Evolutionary conservation across 108 stramenopile genomes (phyloP).

Genomic region (Nitzschia putrida): DNA sequence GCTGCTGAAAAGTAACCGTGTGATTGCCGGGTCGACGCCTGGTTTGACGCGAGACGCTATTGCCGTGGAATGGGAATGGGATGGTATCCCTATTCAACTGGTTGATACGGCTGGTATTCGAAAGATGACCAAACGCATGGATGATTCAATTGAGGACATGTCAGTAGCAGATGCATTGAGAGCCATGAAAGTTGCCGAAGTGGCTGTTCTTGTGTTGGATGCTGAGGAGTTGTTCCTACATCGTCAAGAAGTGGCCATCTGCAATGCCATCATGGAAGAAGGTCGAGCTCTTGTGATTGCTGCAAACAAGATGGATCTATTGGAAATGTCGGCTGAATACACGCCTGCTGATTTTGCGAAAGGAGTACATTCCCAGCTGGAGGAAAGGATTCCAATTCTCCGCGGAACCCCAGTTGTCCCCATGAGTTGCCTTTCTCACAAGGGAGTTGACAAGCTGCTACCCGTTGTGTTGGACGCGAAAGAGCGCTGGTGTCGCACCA

Average conservation of each 20-base stretch:
- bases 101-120: conserved; percentile 91
- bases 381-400: conserved; percentile 76
- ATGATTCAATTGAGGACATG: conserved; percentile 80
- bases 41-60: conserved; percentile 93
- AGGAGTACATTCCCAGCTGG: conserved; percentile 74
- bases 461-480: conserved; percentile 81
- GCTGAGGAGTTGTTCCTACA: conserved; percentile 71
- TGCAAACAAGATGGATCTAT: conserved; percentile 90
- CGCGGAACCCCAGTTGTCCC: conserved; percentile 83
- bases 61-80: conserved; percentile 76
- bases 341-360: conserved; percentile 63
- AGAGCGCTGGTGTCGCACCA: conserved; percentile 71
- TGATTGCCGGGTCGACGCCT: conserved; percentile 76
- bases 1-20: conserved; percentile 73
- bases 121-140: conserved; percentile 62
- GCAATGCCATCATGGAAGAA: conserved; percentile 86
- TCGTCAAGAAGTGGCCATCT: conserved; percentile 86
- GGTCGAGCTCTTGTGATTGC: conserved; percentile 85
- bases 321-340: conserved; percentile 65
- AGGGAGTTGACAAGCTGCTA: conserved; percentile 62
- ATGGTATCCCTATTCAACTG: conserved; percentile 60
- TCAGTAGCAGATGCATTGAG: conserved; percentile 83
- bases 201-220: conserved; percentile 88
- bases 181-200: conserved; percentile 89
- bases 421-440: conserved; percentile 70